phyloP scores from a whole-genome alignment of 2,329 filamentous ascomycete genomes.

The Trichoderma sp. region DNA sequence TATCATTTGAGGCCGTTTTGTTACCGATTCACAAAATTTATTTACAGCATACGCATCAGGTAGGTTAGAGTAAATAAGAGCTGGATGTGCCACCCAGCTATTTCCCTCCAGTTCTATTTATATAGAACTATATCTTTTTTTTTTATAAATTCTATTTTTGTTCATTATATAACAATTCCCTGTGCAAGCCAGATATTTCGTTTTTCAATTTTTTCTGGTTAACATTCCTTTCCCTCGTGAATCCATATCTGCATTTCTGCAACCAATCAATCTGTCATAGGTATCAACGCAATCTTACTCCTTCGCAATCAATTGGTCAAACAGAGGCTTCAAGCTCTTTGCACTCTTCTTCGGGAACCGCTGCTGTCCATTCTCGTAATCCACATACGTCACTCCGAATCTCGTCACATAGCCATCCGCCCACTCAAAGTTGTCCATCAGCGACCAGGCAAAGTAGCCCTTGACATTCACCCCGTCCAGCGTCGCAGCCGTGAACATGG shows the following conservation, averaged over 20 bases:
- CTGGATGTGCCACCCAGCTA: neutral
- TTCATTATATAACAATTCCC: neutral
- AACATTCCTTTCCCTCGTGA: neutral
- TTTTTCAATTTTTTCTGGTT: neutral
- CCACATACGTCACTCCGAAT: slow-evolving; percentile 80
- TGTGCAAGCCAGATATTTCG: neutral
- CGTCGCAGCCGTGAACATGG: slow-evolving; percentile 68
- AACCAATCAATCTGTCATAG: neutral
- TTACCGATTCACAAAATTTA: neutral
- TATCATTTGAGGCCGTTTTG: neutral
- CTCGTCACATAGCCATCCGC: slow-evolving; percentile 86
- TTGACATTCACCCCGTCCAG: slow-evolving; percentile 74
- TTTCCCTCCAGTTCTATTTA: neutral
- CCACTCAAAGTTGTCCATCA: slow-evolving; percentile 91
- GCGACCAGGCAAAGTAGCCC: slow-evolving; percentile 82
- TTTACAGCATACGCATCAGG: neutral
- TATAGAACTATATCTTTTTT: neutral
- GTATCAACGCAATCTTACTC: neutral
- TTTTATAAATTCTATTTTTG: neutral
- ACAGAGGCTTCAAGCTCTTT: slow-evolving; percentile 64
- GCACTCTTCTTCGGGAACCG: slow-evolving; percentile 83
- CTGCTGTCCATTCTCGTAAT: slow-evolving; percentile 77
- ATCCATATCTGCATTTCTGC: neutral
- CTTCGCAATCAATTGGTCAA: slow-evolving; percentile 64
- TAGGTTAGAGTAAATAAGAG: neutral